phyloP scores from a whole-genome alignment of 2,329 filamentous ascomycete genomes.

The Simplicillium aogashimaense region DNA sequence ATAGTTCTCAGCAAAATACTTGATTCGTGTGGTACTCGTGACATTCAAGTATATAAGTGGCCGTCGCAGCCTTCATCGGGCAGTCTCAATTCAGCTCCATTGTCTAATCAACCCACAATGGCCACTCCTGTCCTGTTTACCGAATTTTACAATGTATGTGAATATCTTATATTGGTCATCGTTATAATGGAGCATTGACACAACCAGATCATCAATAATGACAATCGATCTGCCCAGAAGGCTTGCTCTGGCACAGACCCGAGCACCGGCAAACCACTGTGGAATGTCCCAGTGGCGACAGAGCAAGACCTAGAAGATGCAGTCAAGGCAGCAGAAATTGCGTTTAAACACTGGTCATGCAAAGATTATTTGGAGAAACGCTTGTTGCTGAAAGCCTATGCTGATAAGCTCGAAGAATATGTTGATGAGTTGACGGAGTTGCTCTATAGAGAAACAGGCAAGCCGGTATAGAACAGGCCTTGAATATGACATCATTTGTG shows the following conservation, averaged over 20 bases:
- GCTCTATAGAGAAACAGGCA: background rate
- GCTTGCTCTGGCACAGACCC: slow-evolving; percentile 16
- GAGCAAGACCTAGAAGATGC: slow-evolving; percentile 14
- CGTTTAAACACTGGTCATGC: slow-evolving; percentile 17
- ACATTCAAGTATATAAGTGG: too few species aligned
- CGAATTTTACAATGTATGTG: background rate
- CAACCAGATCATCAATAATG: slow-evolving; percentile 13
- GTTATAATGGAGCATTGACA: background rate
- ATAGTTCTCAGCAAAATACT: too few species aligned
- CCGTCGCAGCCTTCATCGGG: too few species aligned
- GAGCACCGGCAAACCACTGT: slow-evolving; percentile 19
- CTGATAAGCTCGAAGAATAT: background rate
- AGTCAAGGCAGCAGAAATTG: slow-evolving; percentile 12
- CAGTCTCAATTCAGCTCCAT: too few species aligned
- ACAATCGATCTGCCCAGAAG: slow-evolving; percentile 9
- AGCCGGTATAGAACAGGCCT: background rate
- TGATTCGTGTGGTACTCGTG: too few species aligned
- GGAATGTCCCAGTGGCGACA: slow-evolving; percentile 15
- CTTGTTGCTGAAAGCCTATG: background rate
- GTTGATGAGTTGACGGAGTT: background rate
- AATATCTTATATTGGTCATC: background rate
- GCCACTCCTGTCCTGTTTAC: background rate
- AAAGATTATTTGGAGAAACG: background rate
- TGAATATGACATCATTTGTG: background rate
- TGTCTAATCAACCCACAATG: background rate